These are phyloP conservation scores for Xerocomellus amylosporus DNA, from an alignment of 768 basidiomycete genomes.

Conservation along the genomic window DNA sequence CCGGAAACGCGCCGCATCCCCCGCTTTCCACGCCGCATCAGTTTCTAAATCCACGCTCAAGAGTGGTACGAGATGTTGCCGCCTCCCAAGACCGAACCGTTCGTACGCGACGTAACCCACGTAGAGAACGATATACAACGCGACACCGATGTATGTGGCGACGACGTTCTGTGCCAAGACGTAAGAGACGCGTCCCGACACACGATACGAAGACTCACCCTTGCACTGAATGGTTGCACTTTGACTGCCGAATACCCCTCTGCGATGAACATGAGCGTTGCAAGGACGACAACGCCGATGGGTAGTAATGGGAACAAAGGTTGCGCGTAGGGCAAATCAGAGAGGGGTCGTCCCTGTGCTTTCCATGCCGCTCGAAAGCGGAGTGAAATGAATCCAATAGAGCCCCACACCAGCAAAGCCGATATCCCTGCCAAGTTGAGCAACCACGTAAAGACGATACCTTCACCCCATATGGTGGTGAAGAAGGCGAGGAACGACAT, in stretches of 20 bases:
- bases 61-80: slow-evolving; percentile 41
- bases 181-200: background rate
- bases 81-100: slow-evolving; percentile 27
- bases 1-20: slow-evolving; percentile 39
- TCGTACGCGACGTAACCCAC: slow-evolving; percentile 43
- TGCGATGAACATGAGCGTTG: slow-evolving; percentile 51
- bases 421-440: slow-evolving; percentile 65
- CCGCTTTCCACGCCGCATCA: slow-evolving; percentile 50
- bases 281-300: slow-evolving; percentile 47
- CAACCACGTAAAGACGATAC: slow-evolving; percentile 56
- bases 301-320: slow-evolving; percentile 55
- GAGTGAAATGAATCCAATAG: slow-evolving; percentile 52
- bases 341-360: slow-evolving; percentile 47
- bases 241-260: slow-evolving; percentile 51
- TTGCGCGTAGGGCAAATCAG: slow-evolving; percentile 58
- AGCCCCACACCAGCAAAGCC: slow-evolving; percentile 64
- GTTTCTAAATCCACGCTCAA: slow-evolving; percentile 50
- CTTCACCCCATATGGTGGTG: slow-evolving; percentile 57
- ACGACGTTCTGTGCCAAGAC: slow-evolving; percentile 45
- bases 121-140: slow-evolving; percentile 45
- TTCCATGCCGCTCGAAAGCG: slow-evolving; percentile 63
- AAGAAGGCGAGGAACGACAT: slow-evolving; percentile 52
- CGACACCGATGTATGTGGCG: slow-evolving; percentile 54
- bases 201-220: slow-evolving; percentile 29
- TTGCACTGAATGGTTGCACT: slow-evolving; percentile 41